Conservation (phyloP, 345 rosid genomes). For the Citrus medica region DNA sequence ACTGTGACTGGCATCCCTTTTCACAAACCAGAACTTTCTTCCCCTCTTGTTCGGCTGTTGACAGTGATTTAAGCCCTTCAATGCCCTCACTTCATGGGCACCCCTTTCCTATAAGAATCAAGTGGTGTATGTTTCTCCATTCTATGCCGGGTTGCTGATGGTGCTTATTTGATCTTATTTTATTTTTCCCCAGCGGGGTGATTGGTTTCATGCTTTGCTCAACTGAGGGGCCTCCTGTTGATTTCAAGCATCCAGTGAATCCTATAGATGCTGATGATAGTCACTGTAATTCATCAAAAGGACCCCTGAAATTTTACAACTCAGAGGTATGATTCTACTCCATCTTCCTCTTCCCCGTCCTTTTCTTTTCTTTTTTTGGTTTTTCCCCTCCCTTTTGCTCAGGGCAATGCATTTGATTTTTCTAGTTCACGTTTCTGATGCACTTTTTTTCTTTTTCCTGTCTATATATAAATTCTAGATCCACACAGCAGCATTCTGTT, state of each 20-base stretch:
- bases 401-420: not conserved
- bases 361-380: too few species aligned
- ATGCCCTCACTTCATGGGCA: not conserved
- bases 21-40: not conserved
- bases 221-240: constrained; percentile 80
- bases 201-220: constrained; percentile 99
- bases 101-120: not conserved
- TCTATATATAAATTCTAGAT: constrained; percentile 38
- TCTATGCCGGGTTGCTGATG: constrained; percentile 1
- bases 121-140: not conserved
- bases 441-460: not conserved
- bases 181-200: constrained; percentile 56
- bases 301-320: constrained; percentile 79
- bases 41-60: not conserved
- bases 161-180: not conserved
- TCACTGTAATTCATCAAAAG: constrained; percentile 29
- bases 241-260: constrained; percentile 83
- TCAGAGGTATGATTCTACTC: constrained; percentile 47
- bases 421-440: not conserved
- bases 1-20: not conserved
- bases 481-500: constrained; percentile 91
- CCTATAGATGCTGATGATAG: constrained; percentile 48
- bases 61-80: too few species aligned
- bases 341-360: too few species aligned
- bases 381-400: not conserved